A percentile compares a stretch with the other conserved stretches of the same genome.
phyloP scores from a whole-genome alignment of 768 basidiomycete genomes.

The Serendipita sp. region DNA sequence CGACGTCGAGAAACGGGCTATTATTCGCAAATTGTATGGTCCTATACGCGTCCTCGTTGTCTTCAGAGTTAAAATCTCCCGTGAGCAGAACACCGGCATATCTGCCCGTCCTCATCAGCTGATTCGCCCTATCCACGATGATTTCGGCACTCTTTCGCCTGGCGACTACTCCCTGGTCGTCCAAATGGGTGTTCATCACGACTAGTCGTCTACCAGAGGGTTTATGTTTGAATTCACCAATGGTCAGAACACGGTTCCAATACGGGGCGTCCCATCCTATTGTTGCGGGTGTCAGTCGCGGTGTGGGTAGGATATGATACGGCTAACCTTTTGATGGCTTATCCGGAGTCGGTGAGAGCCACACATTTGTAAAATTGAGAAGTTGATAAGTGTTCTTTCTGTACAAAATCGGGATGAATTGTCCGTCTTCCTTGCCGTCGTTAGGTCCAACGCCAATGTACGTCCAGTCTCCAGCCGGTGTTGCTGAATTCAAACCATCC shows the following conservation, averaged over 20 bases:
- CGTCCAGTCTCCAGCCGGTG: background rate
- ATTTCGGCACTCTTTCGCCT: conserved; percentile 3
- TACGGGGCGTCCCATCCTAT: conserved; percentile 2
- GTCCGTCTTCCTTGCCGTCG: background rate
- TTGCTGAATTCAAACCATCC: background rate
- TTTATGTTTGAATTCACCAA: background rate
- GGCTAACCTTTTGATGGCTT: background rate
- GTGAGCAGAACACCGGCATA: background rate
- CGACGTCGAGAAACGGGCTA: conserved; percentile 1
- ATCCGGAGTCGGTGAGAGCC: background rate
- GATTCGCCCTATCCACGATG: background rate
- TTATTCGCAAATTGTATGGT: background rate
- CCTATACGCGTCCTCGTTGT: background rate
- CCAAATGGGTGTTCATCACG: conserved; percentile 3
- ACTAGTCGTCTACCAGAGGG: background rate
- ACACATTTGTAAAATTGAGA: background rate
- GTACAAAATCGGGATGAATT: background rate
- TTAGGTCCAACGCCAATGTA: conserved; percentile 1
- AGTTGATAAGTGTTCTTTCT: background rate
- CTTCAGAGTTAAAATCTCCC: background rate
- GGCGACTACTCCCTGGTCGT: conserved; percentile 2
- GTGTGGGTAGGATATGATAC: background rate
- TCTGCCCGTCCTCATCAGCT: background rate
- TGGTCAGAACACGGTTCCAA: conserved; percentile 1
- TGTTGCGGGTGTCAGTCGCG: background rate